phyloP scores from a whole-genome alignment of 768 basidiomycete species.

The Hericium alpestre region DNA sequence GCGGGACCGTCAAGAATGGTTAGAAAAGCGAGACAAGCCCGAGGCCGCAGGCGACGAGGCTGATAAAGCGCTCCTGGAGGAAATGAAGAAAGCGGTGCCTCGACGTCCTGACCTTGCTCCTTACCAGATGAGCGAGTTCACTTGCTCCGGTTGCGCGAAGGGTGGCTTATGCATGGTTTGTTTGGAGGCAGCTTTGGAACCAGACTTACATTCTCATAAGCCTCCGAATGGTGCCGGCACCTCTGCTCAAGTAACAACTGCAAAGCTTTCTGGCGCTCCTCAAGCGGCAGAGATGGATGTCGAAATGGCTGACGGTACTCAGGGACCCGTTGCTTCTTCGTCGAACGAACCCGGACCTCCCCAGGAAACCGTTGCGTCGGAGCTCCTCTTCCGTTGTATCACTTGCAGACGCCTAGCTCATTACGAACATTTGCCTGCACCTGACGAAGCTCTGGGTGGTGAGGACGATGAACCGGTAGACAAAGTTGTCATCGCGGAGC shows the following conservation, averaged over 20 bases:
- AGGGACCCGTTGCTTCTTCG: conserved; percentile 1
- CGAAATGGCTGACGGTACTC: conserved; percentile 25
- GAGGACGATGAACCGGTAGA: conserved; percentile 16
- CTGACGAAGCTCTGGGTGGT: conserved; percentile 22
- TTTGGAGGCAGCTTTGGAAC: conserved; percentile 41
- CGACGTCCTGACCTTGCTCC: conserved; percentile 7
- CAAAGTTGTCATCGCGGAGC: conserved; percentile 36
- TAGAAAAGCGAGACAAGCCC: conserved; percentile 12
- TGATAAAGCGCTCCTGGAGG: not conserved
- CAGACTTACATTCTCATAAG: conserved; percentile 24
- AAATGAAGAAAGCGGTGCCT: not conserved
- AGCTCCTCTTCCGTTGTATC: conserved; percentile 72
- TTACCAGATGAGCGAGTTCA: conserved; percentile 64
- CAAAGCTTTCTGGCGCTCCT: not conserved
- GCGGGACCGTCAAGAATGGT: conserved; percentile 36
- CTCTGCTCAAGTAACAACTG: not conserved
- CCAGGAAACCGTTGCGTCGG: conserved; percentile 13
- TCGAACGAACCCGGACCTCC: conserved; percentile 12
- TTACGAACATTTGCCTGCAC: conserved; percentile 60
- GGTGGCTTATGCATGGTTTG: conserved; percentile 76
- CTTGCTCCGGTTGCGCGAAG: conserved; percentile 65
- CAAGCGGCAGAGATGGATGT: conserved; percentile 17
- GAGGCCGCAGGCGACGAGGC: not conserved
- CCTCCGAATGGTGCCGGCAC: not conserved
- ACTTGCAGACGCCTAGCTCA: conserved; percentile 78